Base-by-base conservation (phyloP, 2,329 filamentous ascomycete species). In the Xylaria sp. region DNA sequence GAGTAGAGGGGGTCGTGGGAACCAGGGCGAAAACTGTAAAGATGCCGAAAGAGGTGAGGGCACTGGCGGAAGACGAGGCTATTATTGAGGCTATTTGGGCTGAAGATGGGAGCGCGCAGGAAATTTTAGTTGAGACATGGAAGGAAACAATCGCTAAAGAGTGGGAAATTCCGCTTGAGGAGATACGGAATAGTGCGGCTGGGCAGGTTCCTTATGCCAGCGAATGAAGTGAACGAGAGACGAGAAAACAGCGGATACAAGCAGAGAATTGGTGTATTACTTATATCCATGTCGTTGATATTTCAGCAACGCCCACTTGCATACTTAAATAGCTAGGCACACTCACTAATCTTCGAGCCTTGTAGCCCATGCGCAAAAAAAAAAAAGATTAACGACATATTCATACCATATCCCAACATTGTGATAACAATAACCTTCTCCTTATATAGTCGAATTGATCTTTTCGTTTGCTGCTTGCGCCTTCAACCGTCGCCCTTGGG, bases 71-170 rank as follows among this genome's bases (percentile, higher is more conserved):
- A 3, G 64, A 65, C 23, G 41, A 58, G 41, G 33, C 6, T 5
- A 60, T 65, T 41, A 21, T 57, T 6, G 58, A 66, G 25, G 54
- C 64, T 29, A 47, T 21, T 13, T 67, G 53, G 27, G 47, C 21
- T 9, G 64, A 67, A 21, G 47, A 53, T 25, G 57, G 57, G 5
- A 43, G 11, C 15, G 23, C 35, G 13, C 38, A 52, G 8, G 58
- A 63, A 41, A 53, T 67, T 31, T 41, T 19, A 9, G 54, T 68
- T 17, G 60, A 66, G 52, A 55, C 40, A 9, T 68, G 65, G 66
- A 66, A 62, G 25, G 60, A 67, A 40, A 49, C 3, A 44, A 7
- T 68, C 25, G 65, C 66, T 29, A 37, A 29, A 10, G 62, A 68
- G 29, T 62, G 62, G 64, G 29, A 25, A n/a, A 59, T 64, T 2